A percentile compares a stretch with the other conserved stretches of the same genome.
These are phyloP conservation scores for Syzygium oleosum DNA, from an alignment of 345 rosid genomes.

Conservation along the genomic window DNA sequence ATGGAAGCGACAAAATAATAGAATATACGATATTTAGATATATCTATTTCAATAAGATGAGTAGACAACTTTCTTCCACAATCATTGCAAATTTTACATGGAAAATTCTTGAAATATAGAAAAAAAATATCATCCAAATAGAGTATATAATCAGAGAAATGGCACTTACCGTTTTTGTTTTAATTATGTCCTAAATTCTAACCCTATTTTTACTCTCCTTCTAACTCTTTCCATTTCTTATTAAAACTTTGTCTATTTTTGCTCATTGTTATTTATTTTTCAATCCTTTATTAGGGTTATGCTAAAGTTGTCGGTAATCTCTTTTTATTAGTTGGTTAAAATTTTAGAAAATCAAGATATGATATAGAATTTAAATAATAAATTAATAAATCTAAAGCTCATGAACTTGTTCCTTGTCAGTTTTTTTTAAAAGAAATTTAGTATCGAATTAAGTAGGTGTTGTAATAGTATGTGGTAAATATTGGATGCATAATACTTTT, in stretches of 20 bases:
- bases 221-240: not conserved
- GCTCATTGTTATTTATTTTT: not conserved
- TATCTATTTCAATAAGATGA: not conserved
- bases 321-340: not conserved
- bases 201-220: not conserved
- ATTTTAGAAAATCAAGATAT: not conserved
- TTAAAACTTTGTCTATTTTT: not conserved
- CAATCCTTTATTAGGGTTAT: not conserved
- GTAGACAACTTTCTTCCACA: not conserved
- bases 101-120: not conserved
- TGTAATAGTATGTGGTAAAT: too few relatives aligned
- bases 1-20: not conserved
- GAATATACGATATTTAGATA: not conserved
- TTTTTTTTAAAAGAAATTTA: not conserved
- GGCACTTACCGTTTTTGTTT: not conserved
- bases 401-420: not conserved
- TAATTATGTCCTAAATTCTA: not conserved
- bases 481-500: not conserved
- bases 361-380: not conserved
- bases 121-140: not conserved
- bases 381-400: not conserved
- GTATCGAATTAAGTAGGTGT: not conserved
- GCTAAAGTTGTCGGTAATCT: not conserved
- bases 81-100: not conserved
- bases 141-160: not conserved